A percentile compares a stretch with the other conserved stretches of the same genome.
phyloP scores from a whole-genome alignment of 2,329 filamentous ascomycete species.

The Venturia carpophila region DNA sequence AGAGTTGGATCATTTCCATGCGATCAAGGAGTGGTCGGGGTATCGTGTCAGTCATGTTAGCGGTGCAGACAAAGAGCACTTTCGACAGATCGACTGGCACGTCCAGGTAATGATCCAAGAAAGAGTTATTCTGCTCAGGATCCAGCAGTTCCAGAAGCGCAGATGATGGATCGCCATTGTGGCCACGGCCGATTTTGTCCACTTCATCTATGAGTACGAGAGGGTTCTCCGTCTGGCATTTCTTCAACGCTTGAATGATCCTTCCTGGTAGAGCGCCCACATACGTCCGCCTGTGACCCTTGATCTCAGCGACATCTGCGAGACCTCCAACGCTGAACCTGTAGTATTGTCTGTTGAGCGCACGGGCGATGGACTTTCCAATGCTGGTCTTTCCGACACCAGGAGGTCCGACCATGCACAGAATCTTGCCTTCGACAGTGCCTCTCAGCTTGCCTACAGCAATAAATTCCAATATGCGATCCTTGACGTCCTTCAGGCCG shows the following conservation, averaged over 20 bases:
- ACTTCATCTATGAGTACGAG: constrained; percentile 94
- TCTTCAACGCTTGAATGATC: constrained; percentile 97
- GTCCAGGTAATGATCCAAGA: constrained; percentile 98
- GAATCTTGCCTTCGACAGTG: constrained; percentile 95
- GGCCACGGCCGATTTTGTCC: constrained; percentile 94
- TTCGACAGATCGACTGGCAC: constrained; percentile 96
- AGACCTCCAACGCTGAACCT: constrained; percentile 95
- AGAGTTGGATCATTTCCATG: constrained; percentile 96
- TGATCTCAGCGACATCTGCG: constrained; percentile 97
- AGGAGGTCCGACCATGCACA: constrained; percentile 94
- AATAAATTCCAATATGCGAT: constrained; percentile 96
- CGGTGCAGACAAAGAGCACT: constrained; percentile 96
- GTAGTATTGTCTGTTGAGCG: constrained; percentile 93
- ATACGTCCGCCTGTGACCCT: constrained; percentile 92
- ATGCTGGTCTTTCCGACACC: constrained; percentile 99
- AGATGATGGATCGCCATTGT: constrained; percentile 93
- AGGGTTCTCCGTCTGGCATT: constrained; percentile 97
- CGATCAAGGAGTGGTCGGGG: constrained; percentile 86
- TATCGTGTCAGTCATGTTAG: constrained; percentile 98
- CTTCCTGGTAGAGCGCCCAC: constrained; percentile 91
- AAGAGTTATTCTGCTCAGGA: constrained; percentile 94
- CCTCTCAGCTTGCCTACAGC: constrained; percentile 94
- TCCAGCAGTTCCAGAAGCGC: constrained; percentile 89
- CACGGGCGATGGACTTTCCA: constrained; percentile 92
- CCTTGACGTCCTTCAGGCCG: constrained; percentile 94